Evolutionary conservation across 2,329 filamentous ascomycete species (phyloP).

Genomic region (Metarhizium anisopliae): DNA sequence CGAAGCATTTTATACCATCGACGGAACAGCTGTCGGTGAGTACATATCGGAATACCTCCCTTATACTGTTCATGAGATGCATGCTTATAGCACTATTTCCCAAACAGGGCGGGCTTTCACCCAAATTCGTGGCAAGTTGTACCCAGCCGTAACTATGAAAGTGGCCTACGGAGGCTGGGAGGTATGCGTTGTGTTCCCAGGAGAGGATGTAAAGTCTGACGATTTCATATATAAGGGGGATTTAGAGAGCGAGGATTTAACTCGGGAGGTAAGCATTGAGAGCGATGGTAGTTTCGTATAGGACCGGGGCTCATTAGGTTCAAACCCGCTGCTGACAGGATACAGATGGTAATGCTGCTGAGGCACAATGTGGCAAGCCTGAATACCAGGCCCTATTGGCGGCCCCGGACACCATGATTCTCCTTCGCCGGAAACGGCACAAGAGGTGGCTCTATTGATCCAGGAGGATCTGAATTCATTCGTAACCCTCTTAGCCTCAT

Average conservation of each 20-base stretch:
- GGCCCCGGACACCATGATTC: constrained; percentile 9
- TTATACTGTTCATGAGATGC: no score
- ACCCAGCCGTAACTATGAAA: not conserved
- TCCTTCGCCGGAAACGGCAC: constrained; percentile 10
- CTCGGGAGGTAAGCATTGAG: no score
- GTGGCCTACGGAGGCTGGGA: not conserved
- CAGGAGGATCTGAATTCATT: not conserved
- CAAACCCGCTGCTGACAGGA: not conserved
- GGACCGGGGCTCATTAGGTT: no score
- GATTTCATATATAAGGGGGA: not conserved
- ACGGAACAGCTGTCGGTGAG: not conserved
- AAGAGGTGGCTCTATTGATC: not conserved
- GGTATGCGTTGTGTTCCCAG: not conserved
- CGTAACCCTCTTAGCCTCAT: no score
- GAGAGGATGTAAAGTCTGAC: not conserved
- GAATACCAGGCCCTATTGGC: constrained; percentile 7
- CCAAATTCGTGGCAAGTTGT: not conserved
- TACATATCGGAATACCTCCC: not conserved
- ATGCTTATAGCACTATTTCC: not conserved
- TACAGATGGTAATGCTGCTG: constrained; percentile 14
- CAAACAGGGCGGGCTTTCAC: not conserved
- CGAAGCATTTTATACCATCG: not conserved
- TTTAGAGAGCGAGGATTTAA: not conserved
- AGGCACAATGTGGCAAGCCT: constrained; percentile 14
- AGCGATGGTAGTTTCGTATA: no score